A percentile compares a stretch with the other conserved stretches of the same genome.
Evolutionary conservation across 106 monocot genomes (phyloP).

Genomic region (Allium cepa): DNA sequence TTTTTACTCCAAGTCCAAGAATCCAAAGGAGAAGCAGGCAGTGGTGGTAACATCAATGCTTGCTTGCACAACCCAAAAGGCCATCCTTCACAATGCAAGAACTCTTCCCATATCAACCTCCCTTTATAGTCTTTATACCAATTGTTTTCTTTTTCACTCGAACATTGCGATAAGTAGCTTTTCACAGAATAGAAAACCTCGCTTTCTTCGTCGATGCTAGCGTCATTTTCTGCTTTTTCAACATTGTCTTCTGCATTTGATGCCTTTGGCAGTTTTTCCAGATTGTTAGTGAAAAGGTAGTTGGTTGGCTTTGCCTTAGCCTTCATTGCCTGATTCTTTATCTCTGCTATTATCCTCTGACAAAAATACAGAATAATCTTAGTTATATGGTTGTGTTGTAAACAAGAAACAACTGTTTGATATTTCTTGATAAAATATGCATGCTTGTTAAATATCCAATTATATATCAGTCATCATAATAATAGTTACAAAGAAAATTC

Average conservation of each 20-base stretch:
- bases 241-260: conserved; percentile 3
- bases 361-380: not conserved
- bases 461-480: not conserved
- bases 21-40: conserved; percentile 59
- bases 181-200: conserved; percentile 70
- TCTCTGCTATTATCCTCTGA: conserved; percentile 36
- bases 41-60: conserved; percentile 30
- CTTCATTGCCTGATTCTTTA: conserved; percentile 24
- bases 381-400: not conserved
- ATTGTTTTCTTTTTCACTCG: conserved; percentile 10
- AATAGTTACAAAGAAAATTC: not conserved
- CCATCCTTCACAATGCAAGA: conserved; percentile 72
- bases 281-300: not conserved
- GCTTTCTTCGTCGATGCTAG: conserved; percentile 11
- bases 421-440: too few relatives aligned
- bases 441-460: not conserved
- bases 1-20: conserved; percentile 65
- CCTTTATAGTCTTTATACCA: not conserved
- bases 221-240: conserved; percentile 2
- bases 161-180: conserved; percentile 46
- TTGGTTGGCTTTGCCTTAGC: conserved; percentile 1
- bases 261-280: conserved; percentile 8
- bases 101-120: conserved; percentile 35
- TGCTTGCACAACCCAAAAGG: conserved; percentile 63
- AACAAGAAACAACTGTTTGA: too few relatives aligned